Percentiles rank a stretch among this genome's conserved stretches.
Conservation (phyloP, 768 basidiomycete genomes). For the Tricholoma matsutake region DNA sequence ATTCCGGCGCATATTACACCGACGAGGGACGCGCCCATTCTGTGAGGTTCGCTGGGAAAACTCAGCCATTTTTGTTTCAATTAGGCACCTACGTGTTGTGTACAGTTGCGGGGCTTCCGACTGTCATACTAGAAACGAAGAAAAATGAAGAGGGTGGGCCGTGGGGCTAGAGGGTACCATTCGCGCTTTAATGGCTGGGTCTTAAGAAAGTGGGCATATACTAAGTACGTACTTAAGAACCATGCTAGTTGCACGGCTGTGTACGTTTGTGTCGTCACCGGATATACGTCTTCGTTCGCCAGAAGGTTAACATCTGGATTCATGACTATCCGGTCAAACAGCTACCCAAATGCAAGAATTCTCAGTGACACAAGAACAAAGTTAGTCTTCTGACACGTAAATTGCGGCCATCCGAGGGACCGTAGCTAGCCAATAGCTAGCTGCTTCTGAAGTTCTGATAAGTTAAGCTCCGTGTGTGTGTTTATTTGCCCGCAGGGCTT, state of each 20-base stretch:
- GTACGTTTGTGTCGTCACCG: background rate
- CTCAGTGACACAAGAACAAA: background rate
- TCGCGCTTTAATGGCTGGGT: conserved; percentile 14
- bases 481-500: background rate
- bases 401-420: background rate
- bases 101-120: conserved; percentile 16
- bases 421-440: too few species aligned
- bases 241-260: background rate
- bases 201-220: conserved; percentile 25
- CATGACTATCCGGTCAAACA: background rate
- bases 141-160: conserved; percentile 6
- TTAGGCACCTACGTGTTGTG: conserved; percentile 35
- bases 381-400: background rate
- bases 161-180: conserved; percentile 15
- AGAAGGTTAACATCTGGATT: background rate
- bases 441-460: too few species aligned
- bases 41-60: conserved; percentile 15
- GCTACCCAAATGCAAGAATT: background rate
- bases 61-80: background rate
- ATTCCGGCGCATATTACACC: conserved; percentile 47
- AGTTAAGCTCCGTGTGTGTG: background rate
- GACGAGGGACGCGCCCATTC: conserved; percentile 50
- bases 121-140: conserved; percentile 16
- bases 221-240: conserved; percentile 15
- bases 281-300: background rate